Evolutionary conservation across 2,329 filamentous ascomycete species (phyloP), one percentile per base, ranked within the genome.

Genomic region (Penicillium brevicompactum): DNA sequence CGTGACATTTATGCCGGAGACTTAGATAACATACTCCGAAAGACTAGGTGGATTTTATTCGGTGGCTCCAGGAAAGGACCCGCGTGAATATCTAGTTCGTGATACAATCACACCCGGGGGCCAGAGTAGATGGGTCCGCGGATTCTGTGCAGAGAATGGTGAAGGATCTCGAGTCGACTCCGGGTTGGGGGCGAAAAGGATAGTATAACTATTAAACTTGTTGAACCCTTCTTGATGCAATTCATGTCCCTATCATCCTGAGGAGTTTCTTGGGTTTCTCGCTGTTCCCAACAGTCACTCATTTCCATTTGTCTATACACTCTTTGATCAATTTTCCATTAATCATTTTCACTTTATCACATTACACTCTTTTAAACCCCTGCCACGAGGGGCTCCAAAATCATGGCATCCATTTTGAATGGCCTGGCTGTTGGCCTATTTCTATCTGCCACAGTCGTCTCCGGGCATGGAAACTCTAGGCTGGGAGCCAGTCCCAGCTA

Each of bases 401-500:
- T 14, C 41, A 43, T 43, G 41, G 9, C 41, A 24, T 27, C 41
- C 41, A 18, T 43, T 27, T 27, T 30, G 13, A 43, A 43, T 43
- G 41, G 41, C 21, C 10, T 43, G 18, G 41, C 41, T 43, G 41
- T 18, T 13, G 41, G 41, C 41, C 9, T 43, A 43, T 18, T 43
- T 18, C 41, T 43, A 27, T 43, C 41, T 13, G 41, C 41, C 11
- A 21, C 41, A 18, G 34, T 41, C 16, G 46, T 49, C 46, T 49
- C 46, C 18, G 46, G 46, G 10, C 34, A 49, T 27, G 34, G 34
- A 27, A 27, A n/a, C 46, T 49, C 46, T 21, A 49, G 46, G 34
- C 16, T 47, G 16, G 44, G 50, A 37, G 51, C 51, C 27, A 61
- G 58, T 45, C 60, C 60, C 4, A 48, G 58, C 44, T 62, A 61